Evolutionary conservation across 768 basidiomycete species (phyloP).

Genomic region (Termitomyces sp.): DNA sequence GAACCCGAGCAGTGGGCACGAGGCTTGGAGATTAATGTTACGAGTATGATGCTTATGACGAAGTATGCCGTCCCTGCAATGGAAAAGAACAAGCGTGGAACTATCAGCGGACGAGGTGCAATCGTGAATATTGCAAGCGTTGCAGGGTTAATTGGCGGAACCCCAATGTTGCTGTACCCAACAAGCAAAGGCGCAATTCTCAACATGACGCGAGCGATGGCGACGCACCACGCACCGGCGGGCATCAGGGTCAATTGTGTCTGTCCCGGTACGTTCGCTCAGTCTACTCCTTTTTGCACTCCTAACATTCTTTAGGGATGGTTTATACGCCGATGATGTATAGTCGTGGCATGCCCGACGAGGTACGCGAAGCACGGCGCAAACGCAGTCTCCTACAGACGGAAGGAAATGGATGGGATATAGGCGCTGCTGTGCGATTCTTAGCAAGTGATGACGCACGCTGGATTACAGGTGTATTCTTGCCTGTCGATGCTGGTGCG

Average conservation of each 20-base stretch:
- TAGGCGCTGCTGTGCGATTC: slow-evolving; percentile 38
- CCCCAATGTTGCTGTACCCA: slow-evolving; percentile 39
- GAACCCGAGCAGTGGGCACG: slow-evolving; percentile 33
- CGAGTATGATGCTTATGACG: slow-evolving; percentile 44
- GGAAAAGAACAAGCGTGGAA: slow-evolving; percentile 31
- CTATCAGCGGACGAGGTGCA: slow-evolving; percentile 33
- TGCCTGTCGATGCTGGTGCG: slow-evolving; percentile 42
- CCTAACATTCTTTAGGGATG: slow-evolving; percentile 30
- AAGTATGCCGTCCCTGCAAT: slow-evolving; percentile 43
- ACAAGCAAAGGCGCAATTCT: slow-evolving; percentile 43
- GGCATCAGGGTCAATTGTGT: slow-evolving; percentile 42
- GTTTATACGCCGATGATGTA: slow-evolving; percentile 43
- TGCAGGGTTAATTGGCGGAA: slow-evolving; percentile 36
- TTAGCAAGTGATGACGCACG: slow-evolving; percentile 41
- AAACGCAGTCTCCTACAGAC: slow-evolving; percentile 37
- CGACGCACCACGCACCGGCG: slow-evolving; percentile 37
- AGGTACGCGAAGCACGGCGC: slow-evolving; percentile 35
- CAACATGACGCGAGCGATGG: slow-evolving; percentile 47
- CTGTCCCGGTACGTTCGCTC: slow-evolving; percentile 32
- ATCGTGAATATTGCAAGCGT: slow-evolving; percentile 43
- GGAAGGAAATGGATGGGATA: slow-evolving; percentile 45
- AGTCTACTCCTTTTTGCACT: neutral
- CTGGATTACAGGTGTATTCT: slow-evolving; percentile 41
- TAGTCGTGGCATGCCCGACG: slow-evolving; percentile 32
- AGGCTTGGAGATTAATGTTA: slow-evolving; percentile 38